Evolutionary conservation across 2,329 filamentous ascomycete species (phyloP).

Genomic region (Penicillium sp.): DNA sequence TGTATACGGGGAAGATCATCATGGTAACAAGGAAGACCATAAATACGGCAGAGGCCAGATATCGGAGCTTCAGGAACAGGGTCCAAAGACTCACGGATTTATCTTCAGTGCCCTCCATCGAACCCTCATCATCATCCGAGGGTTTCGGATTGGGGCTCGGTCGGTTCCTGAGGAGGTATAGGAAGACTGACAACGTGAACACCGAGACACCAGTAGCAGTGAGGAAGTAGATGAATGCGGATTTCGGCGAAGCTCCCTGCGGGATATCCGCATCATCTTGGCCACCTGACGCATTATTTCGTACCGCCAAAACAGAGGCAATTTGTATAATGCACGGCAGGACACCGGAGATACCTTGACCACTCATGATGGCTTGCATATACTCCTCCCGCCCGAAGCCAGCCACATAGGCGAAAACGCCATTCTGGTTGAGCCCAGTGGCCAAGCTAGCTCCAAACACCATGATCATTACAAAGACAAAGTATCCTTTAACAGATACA

Average conservation of each 20-base stretch:
- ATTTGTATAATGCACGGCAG: conserved; percentile 88
- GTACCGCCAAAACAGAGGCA: conserved; percentile 72
- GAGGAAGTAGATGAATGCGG: conserved; percentile 89
- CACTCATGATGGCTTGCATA: conserved; percentile 94
- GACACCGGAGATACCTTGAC: conserved; percentile 89
- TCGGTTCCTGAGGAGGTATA: conserved; percentile 67
- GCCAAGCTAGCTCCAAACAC: conserved; percentile 79
- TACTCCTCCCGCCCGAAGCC: conserved; percentile 86
- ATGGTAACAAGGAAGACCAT: conserved; percentile 84
- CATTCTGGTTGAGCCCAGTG: conserved; percentile 88
- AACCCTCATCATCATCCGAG: conserved; percentile 19
- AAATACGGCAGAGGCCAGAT: conserved; percentile 76
- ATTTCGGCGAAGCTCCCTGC: conserved; percentile 61
- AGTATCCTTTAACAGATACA: conserved; percentile 68
- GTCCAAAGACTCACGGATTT: conserved; percentile 63
- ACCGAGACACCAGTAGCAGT: conserved; percentile 80
- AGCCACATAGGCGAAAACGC: conserved; percentile 87
- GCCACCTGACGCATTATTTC: conserved; percentile 46
- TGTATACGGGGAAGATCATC: conserved; percentile 97
- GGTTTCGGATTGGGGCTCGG: conserved; percentile 13
- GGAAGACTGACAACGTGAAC: conserved; percentile 71
- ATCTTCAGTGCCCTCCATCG: conserved; percentile 22
- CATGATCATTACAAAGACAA: conserved; percentile 80
- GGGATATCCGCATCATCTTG: conserved; percentile 32
- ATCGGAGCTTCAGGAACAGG: conserved; percentile 78